Percentiles rank a stretch among this genome's conserved stretches.
phyloP scores from a whole-genome alignment of 2,329 filamentous ascomycete species.

The Aspergillus floridensis region DNA sequence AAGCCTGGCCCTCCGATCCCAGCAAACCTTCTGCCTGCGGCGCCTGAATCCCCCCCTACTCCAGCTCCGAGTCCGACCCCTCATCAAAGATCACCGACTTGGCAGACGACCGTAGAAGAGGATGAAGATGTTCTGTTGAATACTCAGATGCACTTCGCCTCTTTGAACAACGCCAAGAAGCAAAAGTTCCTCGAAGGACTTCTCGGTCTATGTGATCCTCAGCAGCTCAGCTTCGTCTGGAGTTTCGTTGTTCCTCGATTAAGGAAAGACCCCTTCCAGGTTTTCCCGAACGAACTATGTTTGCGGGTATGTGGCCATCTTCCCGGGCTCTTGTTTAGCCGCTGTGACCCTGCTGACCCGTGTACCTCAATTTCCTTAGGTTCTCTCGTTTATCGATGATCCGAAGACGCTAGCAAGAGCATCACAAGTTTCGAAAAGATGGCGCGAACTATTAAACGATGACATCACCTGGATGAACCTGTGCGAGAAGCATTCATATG shows the following conservation, averaged over 20 bases:
- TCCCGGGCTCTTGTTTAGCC: background rate
- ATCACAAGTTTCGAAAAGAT: constrained; percentile 92
- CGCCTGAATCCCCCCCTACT: constrained; percentile 65
- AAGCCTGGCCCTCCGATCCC: constrained; percentile 53
- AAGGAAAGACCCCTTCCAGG: constrained; percentile 94
- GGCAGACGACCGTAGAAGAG: constrained; percentile 58
- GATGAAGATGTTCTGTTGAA: constrained; percentile 73
- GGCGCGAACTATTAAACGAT: constrained; percentile 89
- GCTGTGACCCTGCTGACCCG: constrained; percentile 12
- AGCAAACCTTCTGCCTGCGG: constrained; percentile 61
- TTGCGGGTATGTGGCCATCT: constrained; percentile 61
- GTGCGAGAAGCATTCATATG: constrained; percentile 94
- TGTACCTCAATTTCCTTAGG: constrained; percentile 49
- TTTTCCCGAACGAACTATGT: constrained; percentile 88
- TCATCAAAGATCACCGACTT: constrained; percentile 56
- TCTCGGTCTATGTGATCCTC: constrained; percentile 90
- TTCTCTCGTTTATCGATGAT: constrained; percentile 95
- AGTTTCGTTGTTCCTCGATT: constrained; percentile 91
- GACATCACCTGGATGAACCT: constrained; percentile 98
- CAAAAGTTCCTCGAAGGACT: constrained; percentile 82
- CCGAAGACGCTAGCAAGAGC: constrained; percentile 89
- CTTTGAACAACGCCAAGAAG: constrained; percentile 71
- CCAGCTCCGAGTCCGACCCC: constrained; percentile 65
- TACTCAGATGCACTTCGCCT: constrained; percentile 75
- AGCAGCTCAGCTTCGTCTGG: constrained; percentile 91